phyloP scores from a whole-genome alignment of 441 rosid genomes.

The Arabidopsis lyrata region DNA sequence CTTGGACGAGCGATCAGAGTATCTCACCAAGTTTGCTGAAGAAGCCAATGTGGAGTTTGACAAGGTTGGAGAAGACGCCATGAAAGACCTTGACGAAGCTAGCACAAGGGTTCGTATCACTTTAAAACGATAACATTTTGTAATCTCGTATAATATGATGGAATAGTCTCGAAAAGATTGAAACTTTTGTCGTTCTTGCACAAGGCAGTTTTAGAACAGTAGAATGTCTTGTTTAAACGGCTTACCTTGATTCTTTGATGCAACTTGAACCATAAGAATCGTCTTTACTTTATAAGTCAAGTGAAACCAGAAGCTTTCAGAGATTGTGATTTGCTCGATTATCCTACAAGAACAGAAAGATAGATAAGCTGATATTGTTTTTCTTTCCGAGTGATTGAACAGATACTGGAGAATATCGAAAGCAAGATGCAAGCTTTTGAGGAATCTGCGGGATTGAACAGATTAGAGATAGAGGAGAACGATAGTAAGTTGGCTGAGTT shows the following conservation, averaged over 20 bases:
- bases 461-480: slow-evolving; percentile 65
- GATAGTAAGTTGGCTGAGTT: slow-evolving; percentile 72
- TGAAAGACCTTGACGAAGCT: slow-evolving; percentile 87
- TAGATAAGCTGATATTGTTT: slow-evolving; percentile 13
- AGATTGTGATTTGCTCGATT: slow-evolving; percentile 30
- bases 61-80: slow-evolving; percentile 89
- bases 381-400: slow-evolving; percentile 40
- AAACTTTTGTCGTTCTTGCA: slow-evolving; percentile 4
- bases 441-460: slow-evolving; percentile 75
- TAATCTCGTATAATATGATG: not conserved
- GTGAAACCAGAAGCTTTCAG: slow-evolving; percentile 16
- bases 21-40: slow-evolving; percentile 83
- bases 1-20: slow-evolving; percentile 76
- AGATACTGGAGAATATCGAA: slow-evolving; percentile 90
- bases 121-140: not conserved
- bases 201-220: slow-evolving; percentile 11
- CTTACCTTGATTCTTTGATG: slow-evolving; percentile 16
- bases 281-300: slow-evolving; percentile 7
- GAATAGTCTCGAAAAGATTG: not conserved
- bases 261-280: slow-evolving; percentile 18
- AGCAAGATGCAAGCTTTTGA: slow-evolving; percentile 88
- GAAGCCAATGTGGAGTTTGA: slow-evolving; percentile 84
- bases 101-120: slow-evolving; percentile 70
- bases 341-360: slow-evolving; percentile 26
- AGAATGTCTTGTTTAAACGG: slow-evolving; percentile 14